Evolutionary conservation across 148 eudicot genomes (phyloP).

Genomic region (Arctostaphylos glauca): DNA sequence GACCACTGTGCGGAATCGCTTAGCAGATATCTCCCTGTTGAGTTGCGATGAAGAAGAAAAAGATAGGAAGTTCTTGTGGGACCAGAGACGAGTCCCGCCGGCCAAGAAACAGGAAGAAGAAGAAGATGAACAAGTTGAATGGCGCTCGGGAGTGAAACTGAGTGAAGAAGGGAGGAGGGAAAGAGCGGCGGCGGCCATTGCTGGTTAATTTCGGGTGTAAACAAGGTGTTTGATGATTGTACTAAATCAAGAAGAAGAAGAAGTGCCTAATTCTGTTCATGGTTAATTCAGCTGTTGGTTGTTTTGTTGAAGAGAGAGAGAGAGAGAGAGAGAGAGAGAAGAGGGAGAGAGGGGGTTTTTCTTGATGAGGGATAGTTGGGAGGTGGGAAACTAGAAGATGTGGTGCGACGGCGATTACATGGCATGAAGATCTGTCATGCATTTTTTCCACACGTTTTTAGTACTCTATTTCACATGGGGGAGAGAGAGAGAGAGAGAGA

Average conservation of each 20-base stretch:
- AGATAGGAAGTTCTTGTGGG: conserved; percentile 21
- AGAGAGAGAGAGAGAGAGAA: not conserved
- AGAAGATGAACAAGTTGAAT: conserved; percentile 22
- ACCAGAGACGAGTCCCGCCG: conserved; percentile 25
- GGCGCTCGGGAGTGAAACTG: conserved; percentile 24
- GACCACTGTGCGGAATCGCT: conserved; percentile 42
- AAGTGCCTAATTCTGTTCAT: conserved; percentile 1
- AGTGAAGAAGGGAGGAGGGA: conserved; percentile 31
- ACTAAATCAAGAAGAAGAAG: not conserved
- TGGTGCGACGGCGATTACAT: not conserved
- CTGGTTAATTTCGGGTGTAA: not conserved
- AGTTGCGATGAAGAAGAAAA: conserved; percentile 23
- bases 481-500: no score
- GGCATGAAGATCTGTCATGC: not conserved
- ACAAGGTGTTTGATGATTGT: not conserved
- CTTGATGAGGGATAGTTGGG: not conserved
- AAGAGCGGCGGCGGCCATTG: conserved; percentile 39
- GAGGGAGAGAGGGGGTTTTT: not conserved
- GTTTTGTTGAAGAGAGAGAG: not conserved
- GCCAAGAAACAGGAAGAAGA: conserved; percentile 28
- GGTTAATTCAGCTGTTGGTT: not conserved
- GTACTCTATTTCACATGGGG: not conserved
- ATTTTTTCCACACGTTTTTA: not conserved
- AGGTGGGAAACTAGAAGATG: not conserved
- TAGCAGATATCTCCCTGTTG: conserved; percentile 25